phyloP scores from a whole-genome alignment of 441 rosid species.

The Populus hybrid region DNA sequence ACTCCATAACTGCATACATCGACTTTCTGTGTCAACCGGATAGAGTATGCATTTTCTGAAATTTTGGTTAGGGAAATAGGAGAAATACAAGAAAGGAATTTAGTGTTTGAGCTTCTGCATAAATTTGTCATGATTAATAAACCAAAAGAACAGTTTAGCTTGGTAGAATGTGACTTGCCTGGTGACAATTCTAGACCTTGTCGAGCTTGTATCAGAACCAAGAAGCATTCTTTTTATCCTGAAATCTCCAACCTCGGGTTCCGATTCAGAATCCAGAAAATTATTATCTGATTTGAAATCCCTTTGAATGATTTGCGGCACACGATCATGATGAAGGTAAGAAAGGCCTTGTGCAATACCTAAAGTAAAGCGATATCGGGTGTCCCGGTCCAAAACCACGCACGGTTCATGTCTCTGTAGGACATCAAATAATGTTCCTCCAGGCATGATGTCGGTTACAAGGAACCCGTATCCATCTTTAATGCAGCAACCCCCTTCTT shows the following conservation, averaged over 20 bases:
- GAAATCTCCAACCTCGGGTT: constrained; percentile 48
- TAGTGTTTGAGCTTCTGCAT: neutral
- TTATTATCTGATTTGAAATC: constrained; percentile 46
- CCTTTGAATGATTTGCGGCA: constrained; percentile 45
- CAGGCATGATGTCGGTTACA: constrained; percentile 42
- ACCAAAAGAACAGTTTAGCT: neutral
- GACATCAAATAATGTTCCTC: constrained; percentile 39
- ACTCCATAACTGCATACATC: constrained; percentile 38
- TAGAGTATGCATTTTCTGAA: constrained; percentile 35
- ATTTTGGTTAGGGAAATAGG: neutral
- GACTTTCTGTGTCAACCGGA: constrained; percentile 27
- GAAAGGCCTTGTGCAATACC: constrained; percentile 49
- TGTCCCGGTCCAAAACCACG: constrained; percentile 31
- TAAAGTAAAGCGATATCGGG: constrained; percentile 35
- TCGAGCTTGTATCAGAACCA: constrained; percentile 29
- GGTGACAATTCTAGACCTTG: constrained; percentile 47
- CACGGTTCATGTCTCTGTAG: constrained; percentile 32
- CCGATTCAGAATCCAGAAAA: constrained; percentile 41
- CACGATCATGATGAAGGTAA: constrained; percentile 49
- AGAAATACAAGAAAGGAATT: neutral
- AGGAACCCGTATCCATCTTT: constrained; percentile 37
- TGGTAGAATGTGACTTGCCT: constrained; percentile 22
- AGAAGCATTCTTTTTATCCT: constrained; percentile 39
- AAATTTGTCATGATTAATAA: neutral
- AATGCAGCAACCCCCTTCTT: constrained; percentile 38